Percentiles rank a stretch among this genome's conserved stretches.
Evolutionary conservation across 192 early-diverging fungal genomes (phyloP).

Genomic region (Backusella parvicylindrica): DNA sequence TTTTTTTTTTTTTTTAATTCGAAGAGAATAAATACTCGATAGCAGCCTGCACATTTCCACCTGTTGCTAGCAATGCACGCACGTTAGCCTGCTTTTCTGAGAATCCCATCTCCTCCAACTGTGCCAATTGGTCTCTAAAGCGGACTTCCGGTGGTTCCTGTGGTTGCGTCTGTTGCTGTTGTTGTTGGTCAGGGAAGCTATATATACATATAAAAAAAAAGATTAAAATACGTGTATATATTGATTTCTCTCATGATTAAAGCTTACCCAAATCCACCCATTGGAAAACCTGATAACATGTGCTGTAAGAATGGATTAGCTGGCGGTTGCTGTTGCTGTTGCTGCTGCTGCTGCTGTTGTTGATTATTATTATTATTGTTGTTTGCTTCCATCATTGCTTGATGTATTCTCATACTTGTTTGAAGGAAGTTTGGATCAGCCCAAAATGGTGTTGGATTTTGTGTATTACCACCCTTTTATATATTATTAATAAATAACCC

Average conservation of each 20-base stretch:
- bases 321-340: slow-evolving; percentile 17
- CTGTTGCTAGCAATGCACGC: slow-evolving; percentile 75
- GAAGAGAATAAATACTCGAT: slow-evolving; percentile 66
- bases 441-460: slow-evolving; percentile 22
- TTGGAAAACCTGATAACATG: slow-evolving; percentile 5
- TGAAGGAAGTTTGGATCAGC: slow-evolving; percentile 34
- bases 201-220: neutral
- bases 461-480: neutral
- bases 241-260: too few species aligned
- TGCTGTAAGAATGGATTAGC: slow-evolving; percentile 5
- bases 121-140: slow-evolving; percentile 64
- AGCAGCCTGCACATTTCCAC: slow-evolving; percentile 85
- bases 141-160: slow-evolving; percentile 52
- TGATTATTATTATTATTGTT: neutral
- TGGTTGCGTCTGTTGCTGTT: slow-evolving; percentile 10
- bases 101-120: slow-evolving; percentile 95
- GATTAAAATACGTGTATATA: too few species aligned
- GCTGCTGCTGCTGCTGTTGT: neutral
- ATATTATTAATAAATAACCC: neutral
- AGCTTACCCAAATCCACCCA: slow-evolving; percentile 6
- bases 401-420: slow-evolving; percentile 24
- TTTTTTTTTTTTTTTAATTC: slow-evolving; percentile 5
- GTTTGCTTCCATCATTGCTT: slow-evolving; percentile 20
- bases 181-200: neutral
- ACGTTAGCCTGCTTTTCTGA: slow-evolving; percentile 80